Conservation (phyloP, 371 early-diverging fungal species). For the Enterocytospora artemiae region DNA sequence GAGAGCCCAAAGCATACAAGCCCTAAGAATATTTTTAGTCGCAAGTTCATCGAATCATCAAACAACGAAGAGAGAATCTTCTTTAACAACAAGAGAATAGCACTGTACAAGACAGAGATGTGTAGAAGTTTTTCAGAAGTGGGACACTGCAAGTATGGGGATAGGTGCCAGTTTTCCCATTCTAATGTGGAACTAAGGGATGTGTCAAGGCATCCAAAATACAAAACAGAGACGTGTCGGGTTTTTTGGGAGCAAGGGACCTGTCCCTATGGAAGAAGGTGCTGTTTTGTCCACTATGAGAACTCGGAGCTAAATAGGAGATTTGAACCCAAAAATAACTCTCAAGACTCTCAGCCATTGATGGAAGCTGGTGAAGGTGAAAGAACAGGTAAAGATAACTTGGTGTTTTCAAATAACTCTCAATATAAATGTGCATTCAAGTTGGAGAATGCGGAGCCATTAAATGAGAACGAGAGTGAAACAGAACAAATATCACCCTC, state of each 20-base stretch:
- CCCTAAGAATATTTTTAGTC: slow-evolving; percentile 11
- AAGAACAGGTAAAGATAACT: too few relatives aligned
- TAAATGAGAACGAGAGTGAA: too few relatives aligned
- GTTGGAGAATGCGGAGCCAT: too few relatives aligned
- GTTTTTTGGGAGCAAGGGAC: slow-evolving; percentile 63
- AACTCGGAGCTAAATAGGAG: not conserved
- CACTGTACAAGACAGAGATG: slow-evolving; percentile 85
- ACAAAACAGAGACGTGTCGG: slow-evolving; percentile 74
- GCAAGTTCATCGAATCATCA: slow-evolving; percentile 3
- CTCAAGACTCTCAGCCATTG: too few relatives aligned
- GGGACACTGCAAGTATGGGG: slow-evolving; percentile 76
- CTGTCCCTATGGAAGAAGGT: slow-evolving; percentile 66
- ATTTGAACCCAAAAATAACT: not conserved
- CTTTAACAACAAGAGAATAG: slow-evolving; percentile 60
- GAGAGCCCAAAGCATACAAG: not conserved
- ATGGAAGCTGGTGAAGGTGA: too few relatives aligned
- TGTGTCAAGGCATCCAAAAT: slow-evolving; percentile 75
- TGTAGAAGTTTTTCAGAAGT: slow-evolving; percentile 76
- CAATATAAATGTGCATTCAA: too few relatives aligned
- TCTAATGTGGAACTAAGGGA: slow-evolving; percentile 66
- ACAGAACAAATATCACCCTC: too few relatives aligned
- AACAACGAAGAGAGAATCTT: slow-evolving; percentile 12
- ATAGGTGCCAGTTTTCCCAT: slow-evolving; percentile 89
- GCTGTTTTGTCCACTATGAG: slow-evolving; percentile 62
- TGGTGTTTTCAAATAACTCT: too few relatives aligned